Conservation (phyloP, 768 basidiomycete species). For the Dacryopinax primogenitus region DNA sequence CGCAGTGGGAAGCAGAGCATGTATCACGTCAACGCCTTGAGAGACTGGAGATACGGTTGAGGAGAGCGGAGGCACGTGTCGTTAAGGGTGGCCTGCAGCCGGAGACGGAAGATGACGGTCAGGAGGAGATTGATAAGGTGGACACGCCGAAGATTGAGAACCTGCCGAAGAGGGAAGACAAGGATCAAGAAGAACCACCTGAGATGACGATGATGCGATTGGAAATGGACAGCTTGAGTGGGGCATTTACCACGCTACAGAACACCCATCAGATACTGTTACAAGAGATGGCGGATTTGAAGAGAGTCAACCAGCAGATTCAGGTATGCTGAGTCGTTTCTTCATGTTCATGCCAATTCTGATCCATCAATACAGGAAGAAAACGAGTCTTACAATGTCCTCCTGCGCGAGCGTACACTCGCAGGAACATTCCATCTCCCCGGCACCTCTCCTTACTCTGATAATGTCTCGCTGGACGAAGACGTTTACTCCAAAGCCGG, state of each 20-base stretch:
- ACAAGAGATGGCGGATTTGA: slow-evolving; percentile 72
- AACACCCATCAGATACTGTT: slow-evolving; percentile 74
- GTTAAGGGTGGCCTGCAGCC: neutral
- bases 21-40: slow-evolving; percentile 7
- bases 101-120: slow-evolving; percentile 30
- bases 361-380: slow-evolving; percentile 44
- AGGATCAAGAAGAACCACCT: slow-evolving; percentile 61
- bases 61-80: neutral
- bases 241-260: slow-evolving; percentile 71
- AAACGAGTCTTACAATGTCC: slow-evolving; percentile 92
- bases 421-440: slow-evolving; percentile 75
- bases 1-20: slow-evolving; percentile 87
- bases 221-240: slow-evolving; percentile 75
- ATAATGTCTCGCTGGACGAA: neutral
- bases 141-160: slow-evolving; percentile 15
- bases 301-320: slow-evolving; percentile 71
- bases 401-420: slow-evolving; percentile 80
- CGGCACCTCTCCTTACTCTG: slow-evolving; percentile 20
- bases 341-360: neutral
- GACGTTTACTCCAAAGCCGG: slow-evolving; percentile 2
- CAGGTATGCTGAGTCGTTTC: slow-evolving; percentile 29
- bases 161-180: slow-evolving; percentile 35
- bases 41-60: slow-evolving; percentile 11
- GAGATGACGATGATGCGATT: slow-evolving; percentile 75
- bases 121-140: slow-evolving; percentile 27